Base-by-base conservation (phyloP, 2,329 filamentous ascomycete species). In the Colletotrichum nymphaeae region DNA sequence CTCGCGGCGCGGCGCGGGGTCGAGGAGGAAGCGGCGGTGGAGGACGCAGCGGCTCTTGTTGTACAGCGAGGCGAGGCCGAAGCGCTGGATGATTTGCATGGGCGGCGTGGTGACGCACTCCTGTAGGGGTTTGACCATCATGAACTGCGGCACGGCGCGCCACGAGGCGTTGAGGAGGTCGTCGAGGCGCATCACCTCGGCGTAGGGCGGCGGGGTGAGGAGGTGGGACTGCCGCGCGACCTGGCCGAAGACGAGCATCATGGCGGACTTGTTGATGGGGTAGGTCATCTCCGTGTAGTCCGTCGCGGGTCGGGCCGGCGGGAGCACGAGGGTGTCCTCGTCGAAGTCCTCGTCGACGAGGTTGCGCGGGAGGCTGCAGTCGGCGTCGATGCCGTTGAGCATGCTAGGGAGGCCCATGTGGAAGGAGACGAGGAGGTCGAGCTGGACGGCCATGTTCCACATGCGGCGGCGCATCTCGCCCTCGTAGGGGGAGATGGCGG, bases 391-490 rank as follows among this genome's bases (percentile, higher is more conserved):
- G 28, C 87, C 85, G 69, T 90, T 86, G 57, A 93, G 85, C 89
- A 93, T 92, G 77, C 88, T 88, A 2, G 92, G 92, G 67, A 94
- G 83, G 2, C 92, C 92, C 73, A 93, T 86, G 77, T 93, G 91
- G 77, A 93, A 93, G 1, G 90, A 89, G 30, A 92, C 90, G 4
- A 93, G 80, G 3, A 91, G 80, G 77, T 94, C 92, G 59, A 93
- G 85, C 77, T 92, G 90, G 30, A 84, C 80, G 3, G 86, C 84
- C 74, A 89, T 83, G 75, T 87, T 86, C 89, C 88, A 90, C 76
- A 87, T 79, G 16, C 88, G 83, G 37, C 87, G 83, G 14, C 87
- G 83, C 85, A 89, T 89, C 80, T 90, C 88, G 6, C 86, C 87
- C 63, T 88, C 84, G 67, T 87, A 90, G 0, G 86, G 80, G 2